phyloP scores from a whole-genome alignment of 75 land plant species.

The Pinus albicaulis region DNA sequence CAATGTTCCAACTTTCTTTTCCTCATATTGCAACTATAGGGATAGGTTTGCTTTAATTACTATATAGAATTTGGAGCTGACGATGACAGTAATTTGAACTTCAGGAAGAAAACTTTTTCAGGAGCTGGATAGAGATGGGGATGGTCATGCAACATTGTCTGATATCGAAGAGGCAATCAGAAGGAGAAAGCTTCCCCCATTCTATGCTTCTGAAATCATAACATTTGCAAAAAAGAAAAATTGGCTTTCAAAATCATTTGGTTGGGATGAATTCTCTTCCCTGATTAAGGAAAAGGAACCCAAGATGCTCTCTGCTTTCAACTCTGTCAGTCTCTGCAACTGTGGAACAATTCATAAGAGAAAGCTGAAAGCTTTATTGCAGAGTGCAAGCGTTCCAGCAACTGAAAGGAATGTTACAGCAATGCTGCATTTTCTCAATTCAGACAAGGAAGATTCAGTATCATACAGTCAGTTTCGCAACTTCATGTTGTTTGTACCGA shows the following conservation, averaged over 20 bases:
- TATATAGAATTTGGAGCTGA: too few relatives aligned
- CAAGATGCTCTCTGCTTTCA: slow-evolving; percentile 84
- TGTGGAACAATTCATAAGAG: slow-evolving; percentile 89
- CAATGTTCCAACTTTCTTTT: too few relatives aligned
- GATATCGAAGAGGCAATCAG: slow-evolving; percentile 91
- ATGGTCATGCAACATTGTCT: slow-evolving; percentile 85
- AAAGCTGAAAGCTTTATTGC: slow-evolving; percentile 72
- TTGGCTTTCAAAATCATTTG: slow-evolving; percentile 86
- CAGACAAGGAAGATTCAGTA: slow-evolving; percentile 69
- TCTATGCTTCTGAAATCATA: slow-evolving; percentile 80
- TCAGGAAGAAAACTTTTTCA: slow-evolving; percentile 87
- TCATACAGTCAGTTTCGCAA: slow-evolving; percentile 92
- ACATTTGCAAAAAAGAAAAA: slow-evolving; percentile 53
- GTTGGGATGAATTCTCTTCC: slow-evolving; percentile 84
- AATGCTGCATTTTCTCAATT: slow-evolving; percentile 84
- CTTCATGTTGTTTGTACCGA: slow-evolving; percentile 89
- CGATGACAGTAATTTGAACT: too few relatives aligned
- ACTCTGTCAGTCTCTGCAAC: slow-evolving; percentile 74
- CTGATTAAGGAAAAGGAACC: slow-evolving; percentile 95
- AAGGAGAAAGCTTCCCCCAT: slow-evolving; percentile 68
- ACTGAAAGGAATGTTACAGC: slow-evolving; percentile 90
- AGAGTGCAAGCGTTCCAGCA: slow-evolving; percentile 88
- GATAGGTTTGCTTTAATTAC: too few relatives aligned
- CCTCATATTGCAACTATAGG: too few relatives aligned
- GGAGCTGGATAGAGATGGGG: slow-evolving; percentile 91